Evolutionary conservation across 2,329 filamentous ascomycete species (phyloP).

Genomic region (Calonectria ilicicola): DNA sequence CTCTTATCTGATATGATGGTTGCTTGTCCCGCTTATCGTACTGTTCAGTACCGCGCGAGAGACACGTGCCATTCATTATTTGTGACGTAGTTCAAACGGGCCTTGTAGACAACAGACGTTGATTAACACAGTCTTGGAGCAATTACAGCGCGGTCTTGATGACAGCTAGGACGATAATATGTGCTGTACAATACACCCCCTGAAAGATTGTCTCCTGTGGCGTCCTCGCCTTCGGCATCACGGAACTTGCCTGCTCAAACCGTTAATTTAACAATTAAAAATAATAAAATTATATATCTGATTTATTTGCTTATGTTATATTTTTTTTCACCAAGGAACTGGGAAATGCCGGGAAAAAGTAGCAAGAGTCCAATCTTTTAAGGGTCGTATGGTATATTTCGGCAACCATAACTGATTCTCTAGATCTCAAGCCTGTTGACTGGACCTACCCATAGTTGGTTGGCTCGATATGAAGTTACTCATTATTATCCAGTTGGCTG

Average conservation of each 20-base stretch:
- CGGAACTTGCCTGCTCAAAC: no score
- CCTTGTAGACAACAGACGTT: not conserved
- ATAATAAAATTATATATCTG: no score
- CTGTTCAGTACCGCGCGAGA: not conserved
- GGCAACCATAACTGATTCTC: not conserved
- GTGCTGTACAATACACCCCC: no score
- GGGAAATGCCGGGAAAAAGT: no score
- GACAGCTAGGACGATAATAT: not conserved
- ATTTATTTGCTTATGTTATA: no score
- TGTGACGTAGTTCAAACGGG: not conserved
- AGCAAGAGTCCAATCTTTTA: no score
- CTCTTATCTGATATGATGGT: not conserved
- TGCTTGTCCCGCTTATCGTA: not conserved
- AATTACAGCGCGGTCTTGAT: not conserved
- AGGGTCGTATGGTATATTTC: no score
- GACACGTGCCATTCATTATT: not conserved
- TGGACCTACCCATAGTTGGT: not conserved
- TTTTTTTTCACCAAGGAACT: no score
- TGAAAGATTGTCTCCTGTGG: no score
- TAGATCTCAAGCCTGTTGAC: not conserved
- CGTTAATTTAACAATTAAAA: no score
- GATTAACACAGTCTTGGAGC: not conserved
- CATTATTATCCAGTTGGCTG: not conserved
- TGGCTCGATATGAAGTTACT: not conserved
- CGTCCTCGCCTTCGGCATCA: no score